A percentile compares a stretch with the other conserved stretches of the same genome.
Evolutionary conservation across 2,329 filamentous ascomycete species (phyloP).

Genomic region (Xylariomycetidae sp.): DNA sequence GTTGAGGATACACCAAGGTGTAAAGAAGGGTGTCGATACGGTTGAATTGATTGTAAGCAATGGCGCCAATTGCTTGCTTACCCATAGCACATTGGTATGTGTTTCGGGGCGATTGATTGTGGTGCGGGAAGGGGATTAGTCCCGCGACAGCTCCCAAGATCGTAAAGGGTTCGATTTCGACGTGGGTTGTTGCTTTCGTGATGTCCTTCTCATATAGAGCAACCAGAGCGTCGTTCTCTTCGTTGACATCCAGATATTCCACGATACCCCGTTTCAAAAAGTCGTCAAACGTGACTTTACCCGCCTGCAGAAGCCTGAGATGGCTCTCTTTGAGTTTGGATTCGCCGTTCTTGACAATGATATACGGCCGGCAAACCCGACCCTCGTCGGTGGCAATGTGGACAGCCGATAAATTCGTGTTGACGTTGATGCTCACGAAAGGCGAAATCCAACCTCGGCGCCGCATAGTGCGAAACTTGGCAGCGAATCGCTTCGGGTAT

Average conservation of each 20-base stretch:
- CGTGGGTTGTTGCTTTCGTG: conserved; percentile 76
- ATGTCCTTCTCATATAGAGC: conserved; percentile 85
- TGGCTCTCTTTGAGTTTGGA: conserved; percentile 75
- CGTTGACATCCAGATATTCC: conserved; percentile 96
- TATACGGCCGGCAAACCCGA: conserved; percentile 89
- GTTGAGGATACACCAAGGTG: conserved; percentile 94
- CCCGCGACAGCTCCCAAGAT: conserved; percentile 92
- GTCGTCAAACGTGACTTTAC: conserved; percentile 86
- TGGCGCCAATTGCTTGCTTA: conserved; percentile 98
- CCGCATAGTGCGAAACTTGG: conserved; percentile 78
- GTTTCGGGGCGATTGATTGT: conserved; percentile 97
- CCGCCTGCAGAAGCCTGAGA: conserved; percentile 73
- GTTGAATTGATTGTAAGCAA: conserved; percentile 96
- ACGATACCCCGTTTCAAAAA: conserved; percentile 86
- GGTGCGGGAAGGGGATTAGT: conserved; percentile 94
- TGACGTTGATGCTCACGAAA: conserved; percentile 95
- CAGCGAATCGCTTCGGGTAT: conserved; percentile 79
- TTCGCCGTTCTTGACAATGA: conserved; percentile 84
- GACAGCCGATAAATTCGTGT: conserved; percentile 83
- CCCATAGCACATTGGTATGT: conserved; percentile 99
- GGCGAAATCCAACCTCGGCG: conserved; percentile 89
- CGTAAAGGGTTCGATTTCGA: conserved; percentile 98
- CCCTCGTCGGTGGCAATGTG: conserved; percentile 97
- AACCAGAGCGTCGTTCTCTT: conserved; percentile 94
- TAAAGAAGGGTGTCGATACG: conserved; percentile 95